Conservation (phyloP, 2,329 filamentous ascomycete species). For the Fusarium floridanum region DNA sequence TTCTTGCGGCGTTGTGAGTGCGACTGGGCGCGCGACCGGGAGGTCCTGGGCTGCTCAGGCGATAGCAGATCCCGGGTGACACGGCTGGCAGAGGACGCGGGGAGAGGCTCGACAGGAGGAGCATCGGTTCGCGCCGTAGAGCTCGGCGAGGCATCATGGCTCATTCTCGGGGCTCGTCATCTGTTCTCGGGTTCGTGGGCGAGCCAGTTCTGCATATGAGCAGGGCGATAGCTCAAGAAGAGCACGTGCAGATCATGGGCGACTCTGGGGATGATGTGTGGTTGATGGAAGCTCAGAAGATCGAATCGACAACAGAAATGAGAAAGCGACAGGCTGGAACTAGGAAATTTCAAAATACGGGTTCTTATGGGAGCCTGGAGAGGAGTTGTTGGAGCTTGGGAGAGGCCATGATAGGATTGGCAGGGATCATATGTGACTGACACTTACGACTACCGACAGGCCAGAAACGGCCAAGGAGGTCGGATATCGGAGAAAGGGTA, state of each 20-base stretch:
- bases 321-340: conserved; percentile 8
- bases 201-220: conserved; percentile 49
- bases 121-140: conserved; percentile 52
- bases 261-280: conserved; percentile 10
- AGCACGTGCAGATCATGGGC: conserved; percentile 45
- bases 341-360: conserved; percentile 21
- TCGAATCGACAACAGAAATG: conserved; percentile 1
- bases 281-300: conserved; percentile 2
- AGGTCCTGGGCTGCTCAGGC: conserved; percentile 22
- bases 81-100: conserved; percentile 29
- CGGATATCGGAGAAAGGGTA: conserved; percentile 29
- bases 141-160: conserved; percentile 62
- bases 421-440: conserved; percentile 38
- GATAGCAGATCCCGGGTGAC: conserved; percentile 35
- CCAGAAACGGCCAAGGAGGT: conserved; percentile 8
- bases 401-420: conserved; percentile 43
- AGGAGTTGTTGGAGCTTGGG: conserved; percentile 32
- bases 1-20: conserved; percentile 52
- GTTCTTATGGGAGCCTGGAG: conserved; percentile 22
- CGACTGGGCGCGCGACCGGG: conserved; percentile 40
- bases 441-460: conserved; percentile 14
- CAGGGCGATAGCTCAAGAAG: conserved; percentile 45
- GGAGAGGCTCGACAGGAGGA: conserved; percentile 30
- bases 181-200: conserved; percentile 39
- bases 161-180: conserved; percentile 61